Evolutionary conservation across 164 flowering plant species (phyloP).

Genomic region (Macadamia tetraphylla): DNA sequence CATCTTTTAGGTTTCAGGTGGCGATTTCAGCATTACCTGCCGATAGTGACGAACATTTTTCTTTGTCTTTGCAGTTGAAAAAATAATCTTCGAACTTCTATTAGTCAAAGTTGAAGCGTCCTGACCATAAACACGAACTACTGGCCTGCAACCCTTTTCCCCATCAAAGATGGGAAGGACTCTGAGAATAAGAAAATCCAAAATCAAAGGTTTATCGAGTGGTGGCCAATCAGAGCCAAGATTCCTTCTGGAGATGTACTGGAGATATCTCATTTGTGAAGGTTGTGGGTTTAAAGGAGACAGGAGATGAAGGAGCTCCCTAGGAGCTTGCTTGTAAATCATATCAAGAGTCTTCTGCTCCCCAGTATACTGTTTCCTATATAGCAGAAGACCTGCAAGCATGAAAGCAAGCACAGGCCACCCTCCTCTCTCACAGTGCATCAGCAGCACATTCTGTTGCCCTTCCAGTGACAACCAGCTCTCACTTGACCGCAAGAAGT

Average conservation of each 20-base stretch:
- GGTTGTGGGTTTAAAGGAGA: slow-evolving; percentile 86
- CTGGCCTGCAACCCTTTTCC: slow-evolving; percentile 72
- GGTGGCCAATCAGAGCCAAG: slow-evolving; percentile 82
- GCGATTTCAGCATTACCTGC: slow-evolving; percentile 41
- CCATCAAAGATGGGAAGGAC: slow-evolving; percentile 58
- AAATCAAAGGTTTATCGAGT: slow-evolving; percentile 51
- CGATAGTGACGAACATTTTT: slow-evolving; percentile 40
- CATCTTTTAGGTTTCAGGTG: neutral
- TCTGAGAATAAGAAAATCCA: slow-evolving; percentile 76
- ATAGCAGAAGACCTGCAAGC: slow-evolving; percentile 85
- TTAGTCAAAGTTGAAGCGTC: slow-evolving; percentile 49
- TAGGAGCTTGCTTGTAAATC: slow-evolving; percentile 95
- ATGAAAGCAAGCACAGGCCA: slow-evolving; percentile 98
- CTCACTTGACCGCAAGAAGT: slow-evolving; percentile 85
- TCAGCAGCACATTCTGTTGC: slow-evolving; percentile 81
- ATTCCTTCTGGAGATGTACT: slow-evolving; percentile 77
- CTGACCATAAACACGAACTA: slow-evolving; percentile 79
- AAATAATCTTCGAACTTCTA: slow-evolving; percentile 65
- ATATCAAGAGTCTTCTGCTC: slow-evolving; percentile 93
- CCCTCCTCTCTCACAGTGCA: slow-evolving; percentile 98
- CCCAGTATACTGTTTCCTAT: slow-evolving; percentile 80
- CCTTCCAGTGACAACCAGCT: slow-evolving; percentile 92
- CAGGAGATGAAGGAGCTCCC: slow-evolving; percentile 73
- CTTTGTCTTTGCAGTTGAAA: slow-evolving; percentile 55
- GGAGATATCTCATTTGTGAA: slow-evolving; percentile 89